Evolutionary conservation across 2,329 filamentous ascomycete genomes (phyloP).

Genomic region (Xylaria sp.): DNA sequence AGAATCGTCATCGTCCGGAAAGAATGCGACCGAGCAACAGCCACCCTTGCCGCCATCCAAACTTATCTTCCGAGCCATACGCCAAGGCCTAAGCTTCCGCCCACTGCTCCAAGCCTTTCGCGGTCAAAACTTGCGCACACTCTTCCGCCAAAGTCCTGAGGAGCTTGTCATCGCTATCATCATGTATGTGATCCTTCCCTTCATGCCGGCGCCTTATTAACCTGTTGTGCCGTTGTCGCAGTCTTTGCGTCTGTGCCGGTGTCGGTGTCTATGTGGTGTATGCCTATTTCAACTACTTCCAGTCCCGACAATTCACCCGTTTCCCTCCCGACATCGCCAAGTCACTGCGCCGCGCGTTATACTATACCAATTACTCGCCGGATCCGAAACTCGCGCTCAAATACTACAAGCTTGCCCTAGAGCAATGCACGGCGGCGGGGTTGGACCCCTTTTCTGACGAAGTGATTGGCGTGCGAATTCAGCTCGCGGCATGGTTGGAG

Average conservation of each 20-base stretch:
- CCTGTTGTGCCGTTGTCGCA: constrained; percentile 30
- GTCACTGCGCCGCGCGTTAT: constrained; percentile 81
- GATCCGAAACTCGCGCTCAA: constrained; percentile 80
- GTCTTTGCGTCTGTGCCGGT: constrained; percentile 43
- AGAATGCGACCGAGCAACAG: constrained; percentile 29
- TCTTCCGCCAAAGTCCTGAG: constrained; percentile 51
- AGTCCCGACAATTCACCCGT: constrained; percentile 59
- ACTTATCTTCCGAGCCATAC: constrained; percentile 40
- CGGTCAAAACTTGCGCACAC: constrained; percentile 44
- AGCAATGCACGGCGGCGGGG: constrained; percentile 71
- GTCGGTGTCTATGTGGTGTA: constrained; percentile 47
- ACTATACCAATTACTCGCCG: constrained; percentile 79
- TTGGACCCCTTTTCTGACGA: constrained; percentile 93
- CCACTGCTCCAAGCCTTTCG: constrained; percentile 46
- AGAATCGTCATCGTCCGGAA: constrained; percentile 32
- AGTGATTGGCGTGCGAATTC: constrained; percentile 85
- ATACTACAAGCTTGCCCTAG: constrained; percentile 81
- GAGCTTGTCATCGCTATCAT: constrained; percentile 51
- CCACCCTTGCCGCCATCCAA: constrained; percentile 36
- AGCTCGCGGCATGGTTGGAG: constrained; percentile 80
- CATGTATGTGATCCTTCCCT: constrained; percentile 42
- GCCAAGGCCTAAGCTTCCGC: constrained; percentile 44
- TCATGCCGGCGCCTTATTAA: constrained; percentile 31
- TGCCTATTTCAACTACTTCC: constrained; percentile 61
- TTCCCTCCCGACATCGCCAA: constrained; percentile 75